Percentiles rank a stretch among this genome's conserved stretches.
These are phyloP conservation scores for Wickerhamiella kurtzmanii DNA, from an alignment of 805 yeast genomes.

Conservation along the genomic window DNA sequence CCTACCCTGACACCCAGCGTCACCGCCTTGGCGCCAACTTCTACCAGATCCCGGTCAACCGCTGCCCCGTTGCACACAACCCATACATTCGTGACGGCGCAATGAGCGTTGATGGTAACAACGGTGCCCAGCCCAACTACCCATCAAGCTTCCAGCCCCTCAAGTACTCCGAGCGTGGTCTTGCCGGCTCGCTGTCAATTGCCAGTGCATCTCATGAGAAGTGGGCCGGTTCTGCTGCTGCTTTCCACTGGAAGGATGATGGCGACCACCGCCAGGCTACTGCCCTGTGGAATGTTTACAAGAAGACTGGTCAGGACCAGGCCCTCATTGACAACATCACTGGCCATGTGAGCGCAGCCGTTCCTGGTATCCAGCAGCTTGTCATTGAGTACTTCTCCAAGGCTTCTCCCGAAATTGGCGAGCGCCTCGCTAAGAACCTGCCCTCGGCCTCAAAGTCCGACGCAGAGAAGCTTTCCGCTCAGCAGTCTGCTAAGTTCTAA, in stretches of 20 bases:
- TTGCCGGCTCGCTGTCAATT: slow-evolving; percentile 5
- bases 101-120: slow-evolving; percentile 34
- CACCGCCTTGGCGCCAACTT: slow-evolving; percentile 61
- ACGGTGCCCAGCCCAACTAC: slow-evolving; percentile 40
- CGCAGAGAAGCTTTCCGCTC: background rate
- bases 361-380: slow-evolving; percentile 61
- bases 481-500: background rate
- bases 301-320: slow-evolving; percentile 69
- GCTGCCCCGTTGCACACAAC: slow-evolving; percentile 36
- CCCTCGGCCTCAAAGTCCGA: slow-evolving; percentile 1
- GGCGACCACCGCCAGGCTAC: slow-evolving; percentile 68
- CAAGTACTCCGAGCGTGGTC: slow-evolving; percentile 19
- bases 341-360: slow-evolving; percentile 54
- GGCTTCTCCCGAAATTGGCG: slow-evolving; percentile 58
- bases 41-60: slow-evolving; percentile 52
- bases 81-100: slow-evolving; percentile 53
- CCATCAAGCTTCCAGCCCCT: slow-evolving; percentile 32
- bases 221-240: slow-evolving; percentile 71
- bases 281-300: slow-evolving; percentile 64
- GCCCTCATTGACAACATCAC: slow-evolving; percentile 76
- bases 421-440: slow-evolving; percentile 29
- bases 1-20: slow-evolving; percentile 66
- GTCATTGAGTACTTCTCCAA: slow-evolving; percentile 64
- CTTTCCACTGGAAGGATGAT: slow-evolving; percentile 76
- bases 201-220: slow-evolving; percentile 44